Conservation (phyloP, 2,329 filamentous ascomycete species). For the Colletotrichum musae region DNA sequence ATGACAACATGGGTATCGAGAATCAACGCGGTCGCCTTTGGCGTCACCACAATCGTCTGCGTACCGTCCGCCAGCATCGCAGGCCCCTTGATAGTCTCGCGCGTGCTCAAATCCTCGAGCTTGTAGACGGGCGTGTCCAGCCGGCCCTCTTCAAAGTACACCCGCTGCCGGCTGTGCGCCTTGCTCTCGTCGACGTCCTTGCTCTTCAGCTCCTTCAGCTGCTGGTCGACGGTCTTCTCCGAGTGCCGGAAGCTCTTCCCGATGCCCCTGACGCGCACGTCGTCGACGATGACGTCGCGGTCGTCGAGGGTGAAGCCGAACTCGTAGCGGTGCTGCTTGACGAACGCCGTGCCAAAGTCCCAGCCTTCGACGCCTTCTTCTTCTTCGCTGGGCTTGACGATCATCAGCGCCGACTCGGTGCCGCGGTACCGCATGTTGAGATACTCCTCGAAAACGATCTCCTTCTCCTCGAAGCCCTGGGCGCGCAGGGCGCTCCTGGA, state of each 20-base stretch:
- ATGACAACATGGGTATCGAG: constrained; percentile 92
- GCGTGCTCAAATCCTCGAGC: constrained; percentile 79
- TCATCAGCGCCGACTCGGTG: constrained; percentile 92
- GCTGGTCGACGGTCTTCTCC: constrained; percentile 87
- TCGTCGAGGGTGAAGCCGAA: constrained; percentile 91
- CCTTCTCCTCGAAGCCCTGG: constrained; percentile 83
- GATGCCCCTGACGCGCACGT: constrained; percentile 89
- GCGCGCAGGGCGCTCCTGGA: constrained; percentile 77
- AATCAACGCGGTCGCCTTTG: constrained; percentile 81
- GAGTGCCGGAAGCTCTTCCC: constrained; percentile 87
- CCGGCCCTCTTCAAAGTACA: constrained; percentile 89
- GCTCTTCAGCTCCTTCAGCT: constrained; percentile 78
- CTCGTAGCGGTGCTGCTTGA: constrained; percentile 90
- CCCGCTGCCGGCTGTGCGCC: constrained; percentile 72
- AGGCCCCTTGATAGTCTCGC: constrained; percentile 82
- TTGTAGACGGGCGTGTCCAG: constrained; percentile 86
- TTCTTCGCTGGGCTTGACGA: constrained; percentile 77
- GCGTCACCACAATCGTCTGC: constrained; percentile 93
- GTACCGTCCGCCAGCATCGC: constrained; percentile 90
- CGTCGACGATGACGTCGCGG: constrained; percentile 90
- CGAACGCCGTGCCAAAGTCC: constrained; percentile 88
- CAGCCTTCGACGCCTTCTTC: constrained; percentile 76
- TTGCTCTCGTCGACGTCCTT: constrained; percentile 71
- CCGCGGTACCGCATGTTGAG: constrained; percentile 94
- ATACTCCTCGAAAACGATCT: constrained; percentile 91